Evolutionary conservation across 495 filamentous ascomycete genomes (phyloP).

Genomic region (Bathelium albidoporum): DNA sequence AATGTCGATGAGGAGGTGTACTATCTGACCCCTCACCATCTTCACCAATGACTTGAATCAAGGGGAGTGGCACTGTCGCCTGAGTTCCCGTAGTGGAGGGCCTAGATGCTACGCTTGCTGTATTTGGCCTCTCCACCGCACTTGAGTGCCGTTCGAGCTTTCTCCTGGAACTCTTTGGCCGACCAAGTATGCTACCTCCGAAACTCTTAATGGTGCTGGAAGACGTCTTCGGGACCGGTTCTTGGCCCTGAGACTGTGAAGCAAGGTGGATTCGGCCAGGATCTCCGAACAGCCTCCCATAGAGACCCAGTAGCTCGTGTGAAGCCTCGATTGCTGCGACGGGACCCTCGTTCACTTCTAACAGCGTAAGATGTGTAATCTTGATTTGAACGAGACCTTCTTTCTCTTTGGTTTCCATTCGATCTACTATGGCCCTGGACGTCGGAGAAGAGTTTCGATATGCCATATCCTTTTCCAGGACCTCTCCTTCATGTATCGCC

Average conservation of each 20-base stretch:
- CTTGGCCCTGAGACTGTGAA: constrained; percentile 10
- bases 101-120: constrained; percentile 6
- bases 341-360: constrained; percentile 72
- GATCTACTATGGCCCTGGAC: constrained; percentile 49
- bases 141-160: constrained; percentile 16
- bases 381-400: constrained; percentile 77
- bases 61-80: constrained; percentile 17
- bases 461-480: constrained; percentile 2
- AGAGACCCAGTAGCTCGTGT: constrained; percentile 73
- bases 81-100: constrained; percentile 22
- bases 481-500: neutral
- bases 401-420: constrained; percentile 68
- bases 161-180: constrained; percentile 31
- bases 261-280: neutral
- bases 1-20: constrained; percentile 22
- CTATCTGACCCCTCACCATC: constrained; percentile 18
- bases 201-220: constrained; percentile 55
- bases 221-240: constrained; percentile 16
- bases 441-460: neutral
- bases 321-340: constrained; percentile 74
- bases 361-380: constrained; percentile 81
- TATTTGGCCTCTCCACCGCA: neutral
- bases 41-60: constrained; percentile 34
- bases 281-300: constrained; percentile 63
- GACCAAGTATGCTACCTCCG: constrained; percentile 64